Evolutionary conservation across 441 rosid genomes (phyloP), one percentile per base, ranked within the genome.

Genomic region (Viola pubescens): DNA sequence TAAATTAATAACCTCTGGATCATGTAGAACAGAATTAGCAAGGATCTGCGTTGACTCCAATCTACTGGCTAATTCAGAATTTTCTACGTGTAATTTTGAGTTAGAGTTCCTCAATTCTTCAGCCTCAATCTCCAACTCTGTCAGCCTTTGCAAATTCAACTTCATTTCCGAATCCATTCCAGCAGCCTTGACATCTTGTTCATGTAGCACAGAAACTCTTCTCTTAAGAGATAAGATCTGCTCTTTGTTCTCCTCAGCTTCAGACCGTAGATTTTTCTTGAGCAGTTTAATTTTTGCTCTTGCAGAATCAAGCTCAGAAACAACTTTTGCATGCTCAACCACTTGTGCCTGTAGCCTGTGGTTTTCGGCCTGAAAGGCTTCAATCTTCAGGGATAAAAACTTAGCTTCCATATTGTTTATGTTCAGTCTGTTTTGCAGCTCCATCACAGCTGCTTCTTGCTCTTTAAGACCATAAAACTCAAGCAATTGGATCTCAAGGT

Each of bases 381-480:
- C 85, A 5, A 92, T 86, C 78, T 86, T 92, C 9, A 79, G 72
- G 34, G 67, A 69, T 55, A 87, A 77, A 54, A 84, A 82, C 77
- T 81, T 84, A 48, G 85, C 78, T 77, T 92, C 95, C 84, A 82
- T 72, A 52, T 77, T 78, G 62, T 79, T 87, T 55, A 85, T 64
- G 75, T 84, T 85, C 68, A 92, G 54, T 45, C 87, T 83, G 74
- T 88, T 92, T 58, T 86, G 82, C 41, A 92, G 82, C 74, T 92
- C 98, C 74, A 75, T 69, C 4, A 80, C 79, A 19, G 82, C 77
- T 7, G 84, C 59, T 71, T 87, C 88, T 68, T 85, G 91, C 70
- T 89, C 95, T 71, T 87, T 89, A n/a, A 84, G 86, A 37, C 94
- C 94, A 58, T 92, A 89, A 56, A 79, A 92, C 71, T 92, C 96